Evolutionary conservation across 2,329 filamentous ascomycete species (phyloP), one percentile per base, ranked within the genome.

Genomic region (Colletotrichum karsti): DNA sequence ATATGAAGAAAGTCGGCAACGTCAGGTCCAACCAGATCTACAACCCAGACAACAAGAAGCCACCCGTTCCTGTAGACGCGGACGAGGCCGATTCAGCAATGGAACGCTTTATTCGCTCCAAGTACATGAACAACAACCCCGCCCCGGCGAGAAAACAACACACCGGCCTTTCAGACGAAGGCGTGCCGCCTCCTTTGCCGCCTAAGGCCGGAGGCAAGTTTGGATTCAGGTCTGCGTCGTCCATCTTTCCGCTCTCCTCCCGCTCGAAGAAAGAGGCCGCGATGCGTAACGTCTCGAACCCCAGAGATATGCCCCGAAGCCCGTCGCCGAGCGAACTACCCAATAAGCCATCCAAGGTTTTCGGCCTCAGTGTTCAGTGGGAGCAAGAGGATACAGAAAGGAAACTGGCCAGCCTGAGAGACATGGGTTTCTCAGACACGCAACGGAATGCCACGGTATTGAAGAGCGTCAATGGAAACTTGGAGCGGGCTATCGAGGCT

Each of bases 1-100:
- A 92, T 76, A 99, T 99, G 96, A 96, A 93, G 82, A 92, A 92
- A 76, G 91, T 94, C 74, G 96, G 96, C 75, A 99, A 99, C 77
- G 81, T 86, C 54, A 87, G 90, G 42, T 97, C 94, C 63, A 99
- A 99, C 84, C 91, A 92, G 78, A 88, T 90, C 66, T 98, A 94
- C 82, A 99, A 99, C 76, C 92, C 96, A 28, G 88, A 92, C 73
- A 94, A 93, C 80, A 88, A 92, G 73, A 92, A 91, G 74, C 91
- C 96, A 2, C 89, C 95, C 5, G 91, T 98, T 15, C 95, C 96
- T 1, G 87, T 97, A 73, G 96, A 98, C 76, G 90, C 90, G 41
- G 96, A 99, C 80, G 95, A 98, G 82, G 93, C 92, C 54, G 95
- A 99, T 77, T 92, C 93, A 10, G 94, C 93, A 28, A 96, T 99